Percentiles rank a stretch among this genome's conserved stretches.
Evolutionary conservation across 257 asterid genomes (phyloP).

Genomic region (Salvia hispanica): DNA sequence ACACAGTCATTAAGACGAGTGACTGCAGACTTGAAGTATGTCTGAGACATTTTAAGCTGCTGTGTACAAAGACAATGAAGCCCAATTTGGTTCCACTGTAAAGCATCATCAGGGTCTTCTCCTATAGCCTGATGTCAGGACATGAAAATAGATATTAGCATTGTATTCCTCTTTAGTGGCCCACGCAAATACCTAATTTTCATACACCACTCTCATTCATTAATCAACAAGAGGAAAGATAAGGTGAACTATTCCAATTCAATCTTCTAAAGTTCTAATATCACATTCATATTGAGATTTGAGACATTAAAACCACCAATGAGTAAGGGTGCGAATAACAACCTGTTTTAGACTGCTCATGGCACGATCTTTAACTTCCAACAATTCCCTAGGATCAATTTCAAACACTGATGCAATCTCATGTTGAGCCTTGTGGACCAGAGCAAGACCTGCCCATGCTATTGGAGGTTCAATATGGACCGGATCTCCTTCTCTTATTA

Average conservation of each 20-base stretch:
- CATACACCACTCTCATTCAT: background rate
- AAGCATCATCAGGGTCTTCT: conserved; percentile 92
- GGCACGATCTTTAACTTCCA: conserved; percentile 85
- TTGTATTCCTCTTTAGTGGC: background rate
- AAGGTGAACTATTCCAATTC: background rate
- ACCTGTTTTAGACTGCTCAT: conserved; percentile 90
- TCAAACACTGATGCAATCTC: conserved; percentile 94
- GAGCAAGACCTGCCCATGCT: conserved; percentile 97
- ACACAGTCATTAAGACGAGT: conserved; percentile 71
- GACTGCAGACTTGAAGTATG: conserved; percentile 83
- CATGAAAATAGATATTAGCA: conserved; percentile 29
- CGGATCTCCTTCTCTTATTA: conserved; percentile 89
- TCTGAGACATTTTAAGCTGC: conserved; percentile 74
- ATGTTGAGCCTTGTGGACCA: conserved; percentile 92
- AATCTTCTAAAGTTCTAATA: background rate
- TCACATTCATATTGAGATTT: background rate
- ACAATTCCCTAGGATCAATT: conserved; percentile 66
- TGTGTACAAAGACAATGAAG: conserved; percentile 87
- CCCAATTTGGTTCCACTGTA: conserved; percentile 98
- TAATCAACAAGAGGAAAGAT: background rate
- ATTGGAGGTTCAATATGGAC: conserved; percentile 66
- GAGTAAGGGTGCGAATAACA: conserved; percentile 17
- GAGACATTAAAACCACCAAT: conserved; percentile 20
- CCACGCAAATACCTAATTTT: background rate
- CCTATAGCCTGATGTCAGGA: conserved; percentile 66